Evolutionary conservation across 164 flowering plant species (phyloP).

Genomic region (Annona cherimola): DNA sequence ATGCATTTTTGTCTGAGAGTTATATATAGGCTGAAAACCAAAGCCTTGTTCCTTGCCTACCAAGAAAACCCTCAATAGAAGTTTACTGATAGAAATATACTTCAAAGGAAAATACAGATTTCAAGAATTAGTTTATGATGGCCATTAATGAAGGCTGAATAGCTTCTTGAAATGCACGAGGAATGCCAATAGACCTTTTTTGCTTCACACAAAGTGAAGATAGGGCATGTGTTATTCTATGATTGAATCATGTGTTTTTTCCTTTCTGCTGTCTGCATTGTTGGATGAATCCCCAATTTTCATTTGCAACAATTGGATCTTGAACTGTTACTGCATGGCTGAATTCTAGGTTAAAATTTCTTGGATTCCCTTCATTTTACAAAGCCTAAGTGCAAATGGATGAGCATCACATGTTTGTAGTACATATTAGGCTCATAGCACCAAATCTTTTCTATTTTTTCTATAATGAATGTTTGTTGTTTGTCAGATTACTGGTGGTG

Average conservation of each 20-base stretch:
- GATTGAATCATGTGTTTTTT: background rate
- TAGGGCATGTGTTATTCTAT: background rate
- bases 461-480: background rate
- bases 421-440: background rate
- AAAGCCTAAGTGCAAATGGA: background rate
- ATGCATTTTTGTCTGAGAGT: too few relatives aligned
- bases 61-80: too few relatives aligned
- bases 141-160: background rate
- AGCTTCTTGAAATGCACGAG: background rate
- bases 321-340: background rate
- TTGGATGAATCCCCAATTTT: background rate
- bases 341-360: background rate
- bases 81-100: too few relatives aligned
- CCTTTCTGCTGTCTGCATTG: background rate
- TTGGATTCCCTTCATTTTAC: background rate
- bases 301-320: background rate
- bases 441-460: background rate
- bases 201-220: background rate
- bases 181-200: background rate
- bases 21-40: background rate
- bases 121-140: background rate
- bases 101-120: too few relatives aligned
- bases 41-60: too few relatives aligned
- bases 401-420: background rate
- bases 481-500: slow-evolving; percentile 69